These are phyloP conservation scores for Gnetum montanum DNA, from an alignment of 75 land plant genomes.

Conservation along the genomic window DNA sequence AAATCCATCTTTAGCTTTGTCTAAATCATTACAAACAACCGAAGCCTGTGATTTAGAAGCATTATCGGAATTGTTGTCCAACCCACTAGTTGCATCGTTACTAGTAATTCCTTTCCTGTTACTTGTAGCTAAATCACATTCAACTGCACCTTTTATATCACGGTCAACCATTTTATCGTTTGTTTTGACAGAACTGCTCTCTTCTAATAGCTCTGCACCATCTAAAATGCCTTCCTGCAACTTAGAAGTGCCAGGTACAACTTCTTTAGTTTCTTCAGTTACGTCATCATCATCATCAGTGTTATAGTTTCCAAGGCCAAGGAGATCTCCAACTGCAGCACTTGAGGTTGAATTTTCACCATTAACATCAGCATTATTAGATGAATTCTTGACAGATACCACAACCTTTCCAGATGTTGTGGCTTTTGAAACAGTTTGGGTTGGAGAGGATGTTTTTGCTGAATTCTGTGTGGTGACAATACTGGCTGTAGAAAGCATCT, in stretches of 20 bases:
- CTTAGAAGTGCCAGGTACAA: conserved; percentile 7
- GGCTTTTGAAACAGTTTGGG: conserved; percentile 18
- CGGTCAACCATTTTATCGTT: conserved; percentile 5
- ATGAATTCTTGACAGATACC: conserved; percentile 27
- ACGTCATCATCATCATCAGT: conserved; percentile 71
- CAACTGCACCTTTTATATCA: conserved; percentile 1
- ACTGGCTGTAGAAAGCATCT: conserved; percentile 6
- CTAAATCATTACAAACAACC: background rate
- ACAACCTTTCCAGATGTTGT: conserved; percentile 45
- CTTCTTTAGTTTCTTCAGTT: background rate
- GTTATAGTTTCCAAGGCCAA: conserved; percentile 88
- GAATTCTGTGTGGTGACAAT: conserved; percentile 5
- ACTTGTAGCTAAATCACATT: background rate
- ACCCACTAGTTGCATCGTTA: conserved; percentile 15
- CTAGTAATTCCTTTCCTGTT: conserved; percentile 3
- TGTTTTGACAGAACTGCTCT: background rate
- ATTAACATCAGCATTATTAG: conserved; percentile 13
- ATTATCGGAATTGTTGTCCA: conserved; percentile 15
- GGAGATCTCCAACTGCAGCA: conserved; percentile 46
- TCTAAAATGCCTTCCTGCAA: conserved; percentile 4
- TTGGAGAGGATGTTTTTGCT: conserved; percentile 15
- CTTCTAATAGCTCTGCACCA: too few relatives aligned
- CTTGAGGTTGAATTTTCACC: conserved; percentile 36
- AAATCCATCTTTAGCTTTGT: conserved; percentile 9
- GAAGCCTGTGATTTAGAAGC: conserved; percentile 2